Evolutionary conservation across 202 grass and related monocot genomes (phyloP).

Genomic region (Panicum hallii): DNA sequence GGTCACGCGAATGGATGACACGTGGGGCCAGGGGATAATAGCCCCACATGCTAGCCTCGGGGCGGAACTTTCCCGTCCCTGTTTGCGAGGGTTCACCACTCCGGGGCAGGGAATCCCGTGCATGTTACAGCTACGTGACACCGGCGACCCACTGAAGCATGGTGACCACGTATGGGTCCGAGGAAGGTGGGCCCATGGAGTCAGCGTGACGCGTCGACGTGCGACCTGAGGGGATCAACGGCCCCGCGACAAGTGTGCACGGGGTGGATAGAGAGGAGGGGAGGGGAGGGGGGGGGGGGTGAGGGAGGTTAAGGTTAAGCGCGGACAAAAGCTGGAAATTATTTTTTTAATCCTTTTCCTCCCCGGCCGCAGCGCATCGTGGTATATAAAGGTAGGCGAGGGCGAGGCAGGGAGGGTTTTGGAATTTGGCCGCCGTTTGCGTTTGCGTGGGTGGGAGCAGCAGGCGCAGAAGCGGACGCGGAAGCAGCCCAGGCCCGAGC

Average conservation of each 20-base stretch:
- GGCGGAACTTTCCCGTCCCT: constrained; percentile 16
- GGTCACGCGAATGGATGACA: neutral
- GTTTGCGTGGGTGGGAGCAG: constrained; percentile 40
- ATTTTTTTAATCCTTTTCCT: constrained; percentile 38
- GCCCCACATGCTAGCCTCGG: constrained; percentile 42
- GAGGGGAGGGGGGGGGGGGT: neutral
- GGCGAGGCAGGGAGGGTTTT: constrained; percentile 45
- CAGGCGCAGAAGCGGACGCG: constrained; percentile 21
- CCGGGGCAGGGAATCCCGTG: neutral
- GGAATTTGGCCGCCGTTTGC: constrained; percentile 58
- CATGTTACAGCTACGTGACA: constrained; percentile 18
- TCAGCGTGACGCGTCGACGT: neutral
- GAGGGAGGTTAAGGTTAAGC: constrained; percentile 23
- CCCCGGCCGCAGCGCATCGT: constrained; percentile 24
- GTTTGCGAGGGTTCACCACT: neutral
- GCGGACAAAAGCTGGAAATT: constrained; percentile 39
- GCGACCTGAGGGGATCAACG: constrained; percentile 8
- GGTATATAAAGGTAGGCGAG: constrained; percentile 55
- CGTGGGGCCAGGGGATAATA: neutral
- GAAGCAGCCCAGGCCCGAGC: constrained; percentile 18
- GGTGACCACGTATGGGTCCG: neutral
- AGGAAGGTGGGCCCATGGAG: accelerated
- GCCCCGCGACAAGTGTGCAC: constrained; percentile 42
- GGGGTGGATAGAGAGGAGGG: constrained; percentile 39
- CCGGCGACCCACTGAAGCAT: neutral